Base-by-base conservation (phyloP, 2,329 filamentous ascomycete species). In the Didymella arachidicola region DNA sequence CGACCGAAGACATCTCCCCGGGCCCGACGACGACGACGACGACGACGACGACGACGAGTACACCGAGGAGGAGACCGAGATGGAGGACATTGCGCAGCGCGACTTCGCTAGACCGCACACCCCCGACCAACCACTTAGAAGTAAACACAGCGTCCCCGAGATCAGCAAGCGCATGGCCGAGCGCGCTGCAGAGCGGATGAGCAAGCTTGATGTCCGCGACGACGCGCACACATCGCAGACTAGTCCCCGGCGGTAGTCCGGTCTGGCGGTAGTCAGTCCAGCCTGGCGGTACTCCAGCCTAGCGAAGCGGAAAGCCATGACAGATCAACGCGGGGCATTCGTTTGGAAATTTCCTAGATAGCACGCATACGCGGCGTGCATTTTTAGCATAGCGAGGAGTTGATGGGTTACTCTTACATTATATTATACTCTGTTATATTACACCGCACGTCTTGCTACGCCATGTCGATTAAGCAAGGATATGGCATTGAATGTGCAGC, bases 31-130 rank as follows among this genome's bases (percentile, higher is more conserved):
- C 22, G 3, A 16, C 2, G 52, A 48, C 4, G 65, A 68, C 2
- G 63, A 16, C 2, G 52, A 48, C 4, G 65, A 68, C 2, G 63
- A 65, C 7, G 72, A 73, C 7, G 68, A 69, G 5, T 59, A 68
- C 8, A 66, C 65, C 34, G 68, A 72, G 5, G 68, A 71, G 12
- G 69, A 68, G 12, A 67, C 66, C 3, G 62, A 66, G 34, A 64
- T 57, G 12, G 66, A 69, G 42, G 63, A 53, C 4, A 46, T 27
- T 14, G 25, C 8, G 6, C 41, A 43, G 7, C 16, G 32, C 8
- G 56, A 49, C 30, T 45, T 41, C 7, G 44, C 22, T 5, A 26
- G 36, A 7, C 50, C 56, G 5, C 32, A 19, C 3, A 66, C 66
- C 1, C 70, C 65, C 2, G 60, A 63, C 2, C 16, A 22, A 5